Evolutionary conservation across 257 asterid genomes (phyloP), one percentile per base, ranked within the genome.

Genomic region (Lantana camara): DNA sequence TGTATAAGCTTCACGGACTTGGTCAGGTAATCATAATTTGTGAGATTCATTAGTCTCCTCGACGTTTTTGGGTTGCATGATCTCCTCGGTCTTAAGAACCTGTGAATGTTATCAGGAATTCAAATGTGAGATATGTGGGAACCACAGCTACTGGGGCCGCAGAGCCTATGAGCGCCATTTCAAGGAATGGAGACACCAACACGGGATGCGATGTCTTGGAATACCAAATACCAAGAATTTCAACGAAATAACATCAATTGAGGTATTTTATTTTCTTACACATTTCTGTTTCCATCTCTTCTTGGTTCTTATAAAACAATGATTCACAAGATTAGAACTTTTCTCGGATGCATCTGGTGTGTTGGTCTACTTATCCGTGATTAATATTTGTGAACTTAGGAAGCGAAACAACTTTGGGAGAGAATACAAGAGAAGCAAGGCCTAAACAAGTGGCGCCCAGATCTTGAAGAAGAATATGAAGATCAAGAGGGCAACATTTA

Each of bases 131-230:
- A 95, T 95, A 20, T 88, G 99, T 60, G 99, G 99, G 69, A 91
- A 95, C 80, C 90, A 91, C 58, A 95, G 99, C 78, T 91, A 95
- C 60, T 91, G 99, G 99, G 97, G 98, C 34, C 96, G 99, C 65
- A 83, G 99, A 86, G 99, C 98, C 56, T 95, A 90, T 44, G 99
- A 94, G 76, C 86, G 99, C 71, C 99, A 95, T 77, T 95, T 95
- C 79, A 95, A 95, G 85, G 99, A 95, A 76, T 91, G 89, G 94
- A 84, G 96, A 47, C 99, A 95, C 85, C 98, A 91, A 75, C 95
- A 95, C 64, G 99, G 98, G 54, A 95, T 91, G 99, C 83, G 99
- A 49, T 95, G 99, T 66, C 96, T 95, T 61, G 95, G 97, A 64
- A 95, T 95, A 69, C 99, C 98, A 13, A 95, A 94, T 73, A 91